phyloP scores from a whole-genome alignment of 2,329 filamentous ascomycete species.

The Arthrocladium fulminans region DNA sequence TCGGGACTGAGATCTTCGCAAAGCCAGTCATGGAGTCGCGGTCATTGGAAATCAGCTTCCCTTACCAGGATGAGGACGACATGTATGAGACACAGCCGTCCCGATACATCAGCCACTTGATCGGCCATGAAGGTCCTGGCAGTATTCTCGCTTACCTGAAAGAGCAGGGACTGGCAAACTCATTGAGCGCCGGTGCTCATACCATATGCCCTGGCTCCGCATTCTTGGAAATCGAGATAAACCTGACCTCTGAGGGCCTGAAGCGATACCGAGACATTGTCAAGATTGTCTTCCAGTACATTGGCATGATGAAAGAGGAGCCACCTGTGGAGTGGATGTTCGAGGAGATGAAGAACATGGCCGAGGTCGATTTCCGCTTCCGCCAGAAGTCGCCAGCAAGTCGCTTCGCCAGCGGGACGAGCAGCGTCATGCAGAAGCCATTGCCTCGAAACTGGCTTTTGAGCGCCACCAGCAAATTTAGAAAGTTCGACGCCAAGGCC shows the following conservation, averaged over 20 bases:
- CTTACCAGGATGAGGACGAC: slow-evolving; percentile 73
- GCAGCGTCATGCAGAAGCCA: slow-evolving; percentile 83
- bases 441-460: slow-evolving; percentile 79
- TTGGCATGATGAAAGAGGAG: slow-evolving; percentile 71
- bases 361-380: slow-evolving; percentile 91
- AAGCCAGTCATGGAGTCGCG: slow-evolving; percentile 87
- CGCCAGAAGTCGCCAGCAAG: slow-evolving; percentile 86
- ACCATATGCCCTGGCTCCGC: slow-evolving; percentile 70
- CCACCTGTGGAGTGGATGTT: slow-evolving; percentile 89
- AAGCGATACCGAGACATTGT: slow-evolving; percentile 73
- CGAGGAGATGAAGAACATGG: slow-evolving; percentile 79
- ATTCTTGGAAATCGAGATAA: slow-evolving; percentile 69
- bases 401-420: slow-evolving; percentile 76
- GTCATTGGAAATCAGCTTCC: slow-evolving; percentile 70
- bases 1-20: slow-evolving; percentile 67
- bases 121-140: slow-evolving; percentile 86
- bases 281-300: slow-evolving; percentile 82
- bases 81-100: slow-evolving; percentile 73
- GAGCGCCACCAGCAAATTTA: slow-evolving; percentile 66
- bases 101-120: slow-evolving; percentile 76
- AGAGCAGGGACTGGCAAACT: slow-evolving; percentile 80
- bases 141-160: slow-evolving; percentile 88
- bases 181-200: slow-evolving; percentile 67
- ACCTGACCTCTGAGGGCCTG: slow-evolving; percentile 75
- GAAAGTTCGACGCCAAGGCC: slow-evolving; percentile 68